phyloP scores from a whole-genome alignment of 345 rosid species.

The Brassica incana region DNA sequence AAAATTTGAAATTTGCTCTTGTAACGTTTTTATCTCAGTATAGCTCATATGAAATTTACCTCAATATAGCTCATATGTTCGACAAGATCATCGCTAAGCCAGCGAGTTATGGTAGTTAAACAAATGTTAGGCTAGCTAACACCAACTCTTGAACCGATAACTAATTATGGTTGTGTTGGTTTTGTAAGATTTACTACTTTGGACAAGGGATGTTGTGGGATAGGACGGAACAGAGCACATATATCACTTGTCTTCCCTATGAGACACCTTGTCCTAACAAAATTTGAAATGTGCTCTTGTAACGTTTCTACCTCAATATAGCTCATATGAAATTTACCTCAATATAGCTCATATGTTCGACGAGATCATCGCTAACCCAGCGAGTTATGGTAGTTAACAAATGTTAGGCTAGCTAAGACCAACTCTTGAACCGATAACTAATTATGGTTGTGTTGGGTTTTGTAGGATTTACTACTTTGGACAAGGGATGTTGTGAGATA shows the following conservation, averaged over 20 bases:
- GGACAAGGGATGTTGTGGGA: constrained; percentile 84
- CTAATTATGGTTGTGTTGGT: not conserved
- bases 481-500: constrained; percentile 85
- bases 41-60: no score
- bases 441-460: not conserved
- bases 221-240: constrained; percentile 81
- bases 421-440: not conserved
- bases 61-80: constrained; percentile 43
- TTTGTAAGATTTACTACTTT: constrained; percentile 66
- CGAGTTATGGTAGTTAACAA: constrained; percentile 54
- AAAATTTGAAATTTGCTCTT: constrained; percentile 26
- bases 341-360: constrained; percentile 46
- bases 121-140: not conserved
- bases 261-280: constrained; percentile 80
- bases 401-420: not conserved
- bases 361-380: constrained; percentile 57
- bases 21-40: not conserved
- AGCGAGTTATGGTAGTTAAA: constrained; percentile 57
- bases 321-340: no score
- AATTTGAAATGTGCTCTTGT: not conserved
- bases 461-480: constrained; percentile 67
- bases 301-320: not conserved
- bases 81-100: constrained; percentile 60
- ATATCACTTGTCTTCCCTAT: constrained; percentile 74
- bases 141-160: not conserved